Conservation (phyloP, 2,329 filamentous ascomycete genomes). For the Hysterium pulicare region DNA sequence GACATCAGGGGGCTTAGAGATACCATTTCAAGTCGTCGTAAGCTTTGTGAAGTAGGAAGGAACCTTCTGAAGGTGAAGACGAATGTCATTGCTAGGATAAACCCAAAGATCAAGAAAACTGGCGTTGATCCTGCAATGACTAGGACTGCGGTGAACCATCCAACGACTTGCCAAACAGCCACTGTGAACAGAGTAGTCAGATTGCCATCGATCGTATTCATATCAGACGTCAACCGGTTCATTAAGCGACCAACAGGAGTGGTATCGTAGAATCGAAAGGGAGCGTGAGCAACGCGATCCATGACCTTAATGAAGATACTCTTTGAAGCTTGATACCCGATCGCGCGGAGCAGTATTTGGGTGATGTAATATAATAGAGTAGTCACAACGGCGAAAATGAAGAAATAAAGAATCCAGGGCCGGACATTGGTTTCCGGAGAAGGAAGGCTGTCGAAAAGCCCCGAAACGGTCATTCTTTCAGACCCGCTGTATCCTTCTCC, state of each 20-base stretch:
- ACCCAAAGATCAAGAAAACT: constrained; percentile 68
- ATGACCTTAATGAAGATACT: constrained; percentile 72
- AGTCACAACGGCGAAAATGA: constrained; percentile 50
- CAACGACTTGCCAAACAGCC: constrained; percentile 67
- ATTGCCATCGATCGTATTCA: constrained; percentile 84
- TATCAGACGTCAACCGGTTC: constrained; percentile 88
- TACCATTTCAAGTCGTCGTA: constrained; percentile 83
- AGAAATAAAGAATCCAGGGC: constrained; percentile 72
- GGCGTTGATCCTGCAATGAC: constrained; percentile 81
- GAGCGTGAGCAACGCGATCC: constrained; percentile 69
- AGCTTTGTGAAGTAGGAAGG: constrained; percentile 76
- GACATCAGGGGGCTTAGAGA: constrained; percentile 85
- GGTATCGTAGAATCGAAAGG: constrained; percentile 86
- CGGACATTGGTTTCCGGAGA: constrained; percentile 63
- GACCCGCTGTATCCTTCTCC: constrained; percentile 65
- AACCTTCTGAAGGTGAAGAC: constrained; percentile 72
- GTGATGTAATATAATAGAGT: constrained; percentile 52
- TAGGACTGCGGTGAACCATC: constrained; percentile 67
- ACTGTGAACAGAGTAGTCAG: constrained; percentile 70
- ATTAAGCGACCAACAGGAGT: constrained; percentile 86
- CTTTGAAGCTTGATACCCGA: constrained; percentile 75
- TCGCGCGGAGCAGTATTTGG: constrained; percentile 67
- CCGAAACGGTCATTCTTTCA: constrained; percentile 24
- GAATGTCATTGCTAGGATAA: constrained; percentile 65
- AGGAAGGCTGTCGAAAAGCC: constrained; percentile 53